These are phyloP conservation scores for Mycena indigotica DNA, from an alignment of 768 basidiomycete genomes.

Conservation along the genomic window DNA sequence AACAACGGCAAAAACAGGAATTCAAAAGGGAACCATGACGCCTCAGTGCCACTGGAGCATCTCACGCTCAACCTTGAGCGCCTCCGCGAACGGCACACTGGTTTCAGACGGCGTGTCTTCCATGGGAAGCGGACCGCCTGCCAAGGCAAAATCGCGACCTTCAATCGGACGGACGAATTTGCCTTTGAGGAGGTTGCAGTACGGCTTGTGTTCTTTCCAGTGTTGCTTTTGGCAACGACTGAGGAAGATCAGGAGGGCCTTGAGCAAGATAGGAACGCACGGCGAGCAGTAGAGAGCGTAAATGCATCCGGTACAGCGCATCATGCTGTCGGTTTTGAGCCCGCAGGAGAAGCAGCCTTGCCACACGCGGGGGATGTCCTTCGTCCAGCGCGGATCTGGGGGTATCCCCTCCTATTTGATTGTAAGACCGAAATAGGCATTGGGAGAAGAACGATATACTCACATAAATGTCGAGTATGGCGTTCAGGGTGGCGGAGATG, in stretches of 20 bases:
- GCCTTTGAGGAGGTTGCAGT: not conserved
- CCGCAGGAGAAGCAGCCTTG: not conserved
- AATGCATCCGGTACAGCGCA: not conserved
- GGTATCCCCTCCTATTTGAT: not conserved
- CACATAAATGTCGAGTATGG: not conserved
- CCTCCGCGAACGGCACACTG: no score
- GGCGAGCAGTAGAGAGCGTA: not conserved
- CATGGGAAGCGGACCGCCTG: no score
- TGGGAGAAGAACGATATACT: not conserved
- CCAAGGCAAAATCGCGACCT: no score
- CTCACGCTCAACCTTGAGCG: no score
- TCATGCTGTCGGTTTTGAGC: not conserved
- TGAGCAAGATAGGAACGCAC: not conserved
- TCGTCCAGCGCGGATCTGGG: not conserved
- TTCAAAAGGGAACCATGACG: no score
- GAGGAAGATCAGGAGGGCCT: not conserved
- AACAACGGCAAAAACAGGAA: no score
- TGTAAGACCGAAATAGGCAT: not conserved
- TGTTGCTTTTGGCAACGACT: not conserved
- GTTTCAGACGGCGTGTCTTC: no score
- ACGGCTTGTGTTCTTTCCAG: not conserved
- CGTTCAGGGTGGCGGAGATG: not conserved
- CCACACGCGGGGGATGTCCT: not conserved
- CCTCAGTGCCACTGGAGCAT: no score
- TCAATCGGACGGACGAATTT: no score